Percentiles rank a stretch among this genome's conserved stretches.
Conservation (phyloP, 208 protist species). For the Zelonia costaricensis region DNA sequence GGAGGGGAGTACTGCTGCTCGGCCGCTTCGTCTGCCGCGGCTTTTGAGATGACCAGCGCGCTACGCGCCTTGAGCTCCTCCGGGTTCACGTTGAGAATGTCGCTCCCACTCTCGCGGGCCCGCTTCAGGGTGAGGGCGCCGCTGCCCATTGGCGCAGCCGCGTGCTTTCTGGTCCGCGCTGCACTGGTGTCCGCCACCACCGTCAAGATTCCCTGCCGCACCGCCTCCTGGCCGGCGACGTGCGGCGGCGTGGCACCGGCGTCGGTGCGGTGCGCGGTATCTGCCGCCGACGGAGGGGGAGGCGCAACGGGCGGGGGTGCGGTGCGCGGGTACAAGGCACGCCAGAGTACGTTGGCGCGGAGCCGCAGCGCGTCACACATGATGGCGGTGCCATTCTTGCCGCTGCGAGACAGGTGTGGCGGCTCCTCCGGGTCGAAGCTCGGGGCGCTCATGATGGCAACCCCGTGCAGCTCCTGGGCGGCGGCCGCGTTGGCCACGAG, state of each 20-base stretch:
- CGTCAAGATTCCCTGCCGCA: constrained; percentile 13
- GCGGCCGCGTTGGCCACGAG: constrained; percentile 38
- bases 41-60: constrained; percentile 38
- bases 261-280: neutral
- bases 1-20: constrained; percentile 44
- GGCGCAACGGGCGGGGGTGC: constrained; percentile 21
- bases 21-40: constrained; percentile 13
- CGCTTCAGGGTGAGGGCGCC: constrained; percentile 29
- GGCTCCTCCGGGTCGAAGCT: constrained; percentile 10
- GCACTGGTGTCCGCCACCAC: constrained; percentile 6
- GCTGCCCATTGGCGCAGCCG: neutral
- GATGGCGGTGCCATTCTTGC: neutral
- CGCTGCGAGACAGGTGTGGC: neutral
- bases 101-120: constrained; percentile 23
- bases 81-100: constrained; percentile 56
- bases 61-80: constrained; percentile 54
- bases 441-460: constrained; percentile 23
- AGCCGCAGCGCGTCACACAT: constrained; percentile 24
- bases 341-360: constrained; percentile 42
- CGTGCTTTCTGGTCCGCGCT: neutral
- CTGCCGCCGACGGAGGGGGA: neutral
- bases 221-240: neutral
- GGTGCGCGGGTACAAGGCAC: constrained; percentile 39
- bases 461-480: constrained; percentile 43
- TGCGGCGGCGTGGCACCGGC: neutral